Base-by-base conservation (phyloP, 108 stramenopile genomes). In the Skeletonema menzelii region DNA sequence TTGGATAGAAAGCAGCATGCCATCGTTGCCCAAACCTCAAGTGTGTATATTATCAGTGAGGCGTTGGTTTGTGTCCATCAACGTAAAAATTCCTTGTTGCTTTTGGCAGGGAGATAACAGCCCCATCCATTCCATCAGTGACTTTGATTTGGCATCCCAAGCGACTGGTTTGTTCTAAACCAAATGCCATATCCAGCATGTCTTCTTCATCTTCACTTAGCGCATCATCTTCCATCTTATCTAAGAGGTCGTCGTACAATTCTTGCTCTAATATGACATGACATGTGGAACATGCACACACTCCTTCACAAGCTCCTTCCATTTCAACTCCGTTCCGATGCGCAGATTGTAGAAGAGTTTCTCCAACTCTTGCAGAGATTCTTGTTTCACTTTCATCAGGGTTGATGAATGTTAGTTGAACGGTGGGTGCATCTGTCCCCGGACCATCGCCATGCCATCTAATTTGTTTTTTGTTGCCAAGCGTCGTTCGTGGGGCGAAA, bases 171-270 rank as follows among this genome's bases (percentile, higher is more conserved):
- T 92, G 91, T 22, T 95, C 88, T 64, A 99, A 73, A 7, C 98
- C 99, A 77, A 94, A 97, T 0, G 99, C 99, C 96, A 97, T 93
- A 65, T 99, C 99, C 38, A 99, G 79, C 99, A 99, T 99, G 75
- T 99, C 99, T 69, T 97, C 97, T 67, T 94, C 95, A 55, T 93
- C 91, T 73, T 95, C 92, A 3, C 80, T 72, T 30, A 90, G 61
- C n/a, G 84, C 83, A 10, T 65, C 79, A 31, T 85, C 89, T 63
- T 93, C 90, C 35, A 57, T 61, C 14, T 90, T 63, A 27, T 86
- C 90, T 27, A 82, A 60, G 17, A 98, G 65, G 3, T 60, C 1
- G 49, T 98, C 96, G 67, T 86, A 99, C 15, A 98, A 28, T 4
- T 86, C 91, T n/a, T 73, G 77, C 3, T 81, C 74, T 12, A 99